Evolutionary conservation across 169 alveolate genomes (phyloP), one percentile per base, ranked within the genome.

Genomic region (Hepatocystis sp.): DNA sequence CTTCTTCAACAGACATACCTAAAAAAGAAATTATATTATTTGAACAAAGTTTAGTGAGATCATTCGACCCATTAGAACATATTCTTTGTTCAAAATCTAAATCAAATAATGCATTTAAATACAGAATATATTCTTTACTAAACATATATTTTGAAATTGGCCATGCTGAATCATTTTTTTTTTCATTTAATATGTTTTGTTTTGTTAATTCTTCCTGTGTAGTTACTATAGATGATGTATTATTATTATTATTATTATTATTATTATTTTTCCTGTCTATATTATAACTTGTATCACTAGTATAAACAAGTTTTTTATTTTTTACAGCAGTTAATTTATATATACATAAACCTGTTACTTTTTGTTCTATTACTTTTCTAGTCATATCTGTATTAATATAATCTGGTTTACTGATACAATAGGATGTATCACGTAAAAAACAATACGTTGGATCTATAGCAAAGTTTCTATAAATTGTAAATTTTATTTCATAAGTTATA

Each of bases 401-500:
- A 39, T 71, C 86, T 25, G 86, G 86, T 17, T 71, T 36, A 15
- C 86, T 71, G 30, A 71, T 58, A 36, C 86, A 71, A 36, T 71
- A 71, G 1, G 86, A 71, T 2, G 86, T 58, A 46, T 71, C 86
- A 19, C 86, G 42, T 25, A 71, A 58, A 23, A 71, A 71, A 21
- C 86, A 71, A 15, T 44, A 71, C 1, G 78, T 49, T 7, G 86
- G 86, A n/a, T 71, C 86, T 4, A 71, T 71, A 3, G 65, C 58
- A 13, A 71, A 71, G 58, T 71, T 71, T 58, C 44, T 71, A 28
- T 71, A 76, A 1, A 71, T 60, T 25, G 78, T 71, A 39, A 71
- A 71, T 44, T 71, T 34, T 23, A 71, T 55, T 49, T 71, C 86
- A 21, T 71, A 71, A 10, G 86, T 52, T 44, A 71, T 25, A 39